These are phyloP conservation scores for Paecilomyces variotii DNA, from an alignment of 2,329 filamentous ascomycete genomes.

Conservation along the genomic window DNA sequence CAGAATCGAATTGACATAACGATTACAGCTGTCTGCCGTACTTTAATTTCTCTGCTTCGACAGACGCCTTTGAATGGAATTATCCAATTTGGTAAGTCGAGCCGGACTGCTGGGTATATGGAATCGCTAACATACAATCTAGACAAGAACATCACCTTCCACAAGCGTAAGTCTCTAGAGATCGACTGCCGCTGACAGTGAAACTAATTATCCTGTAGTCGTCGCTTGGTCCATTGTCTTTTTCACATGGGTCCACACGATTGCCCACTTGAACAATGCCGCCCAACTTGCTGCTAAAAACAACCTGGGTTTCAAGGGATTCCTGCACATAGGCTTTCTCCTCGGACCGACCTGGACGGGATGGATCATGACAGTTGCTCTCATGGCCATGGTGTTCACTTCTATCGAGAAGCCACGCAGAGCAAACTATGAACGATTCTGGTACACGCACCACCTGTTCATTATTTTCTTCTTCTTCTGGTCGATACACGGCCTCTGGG, in stretches of 20 bases:
- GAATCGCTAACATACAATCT: background rate
- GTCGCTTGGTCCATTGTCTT: slow-evolving; percentile 84
- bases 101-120: background rate
- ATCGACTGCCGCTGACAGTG: too few relatives aligned
- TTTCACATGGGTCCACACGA: slow-evolving; percentile 78
- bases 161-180: slow-evolving; percentile 47
- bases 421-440: slow-evolving; percentile 81
- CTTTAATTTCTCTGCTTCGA: slow-evolving; percentile 70
- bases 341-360: slow-evolving; percentile 80
- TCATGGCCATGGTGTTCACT: slow-evolving; percentile 72
- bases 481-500: slow-evolving; percentile 82
- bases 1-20: slow-evolving; percentile 2
- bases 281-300: slow-evolving; percentile 67
- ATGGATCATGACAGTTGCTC: slow-evolving; percentile 70
- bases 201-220: slow-evolving; percentile 20
- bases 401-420: slow-evolving; percentile 70
- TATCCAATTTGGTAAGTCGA: slow-evolving; percentile 56
- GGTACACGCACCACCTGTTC: slow-evolving; percentile 85
- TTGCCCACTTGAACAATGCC: slow-evolving; percentile 83
- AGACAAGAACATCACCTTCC: slow-evolving; percentile 83
- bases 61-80: slow-evolving; percentile 79
- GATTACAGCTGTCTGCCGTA: slow-evolving; percentile 60
- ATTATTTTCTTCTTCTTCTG: slow-evolving; percentile 85
- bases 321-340: slow-evolving; percentile 66
- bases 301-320: slow-evolving; percentile 70